Conservation (phyloP, 495 filamentous ascomycete species). For the Trypethelium eluteriae region DNA sequence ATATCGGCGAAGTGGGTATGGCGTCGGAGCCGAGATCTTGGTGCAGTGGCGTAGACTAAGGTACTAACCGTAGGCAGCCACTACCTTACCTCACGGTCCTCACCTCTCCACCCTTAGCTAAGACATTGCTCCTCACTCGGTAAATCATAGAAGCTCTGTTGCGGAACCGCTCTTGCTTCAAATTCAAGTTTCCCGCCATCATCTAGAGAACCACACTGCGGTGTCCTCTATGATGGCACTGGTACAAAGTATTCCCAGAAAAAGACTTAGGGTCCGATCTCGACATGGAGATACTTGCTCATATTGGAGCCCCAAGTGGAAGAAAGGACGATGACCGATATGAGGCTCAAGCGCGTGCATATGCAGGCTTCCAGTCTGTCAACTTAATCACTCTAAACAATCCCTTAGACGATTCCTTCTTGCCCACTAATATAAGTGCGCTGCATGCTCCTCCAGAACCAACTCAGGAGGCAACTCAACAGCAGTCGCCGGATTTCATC, state of each 20-base stretch:
- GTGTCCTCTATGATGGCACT: neutral
- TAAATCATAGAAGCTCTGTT: neutral
- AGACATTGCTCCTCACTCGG: neutral
- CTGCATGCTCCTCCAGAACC: neutral
- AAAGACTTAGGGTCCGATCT: neutral
- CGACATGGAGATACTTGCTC: slow-evolving; percentile 31
- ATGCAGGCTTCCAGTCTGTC: slow-evolving; percentile 27
- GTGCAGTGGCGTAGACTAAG: neutral
- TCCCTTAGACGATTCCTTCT: neutral
- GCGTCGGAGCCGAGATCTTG: neutral
- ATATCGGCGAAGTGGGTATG: slow-evolving; percentile 8
- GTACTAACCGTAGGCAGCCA: neutral
- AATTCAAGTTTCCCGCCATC: neutral
- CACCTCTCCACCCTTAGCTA: neutral
- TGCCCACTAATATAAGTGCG: too few relatives aligned
- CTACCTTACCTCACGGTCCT: neutral
- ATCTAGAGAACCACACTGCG: neutral
- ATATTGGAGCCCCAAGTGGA: slow-evolving; percentile 32
- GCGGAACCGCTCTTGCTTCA: neutral
- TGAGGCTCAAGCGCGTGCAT: slow-evolving; percentile 29
- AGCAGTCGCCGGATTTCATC: slow-evolving; percentile 5
- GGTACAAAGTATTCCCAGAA: neutral
- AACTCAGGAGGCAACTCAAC: neutral
- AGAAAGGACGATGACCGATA: slow-evolving; percentile 32
- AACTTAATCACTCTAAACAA: neutral